Evolutionary conservation across 331 rosid genomes (phyloP).

Genomic region (Arachis monticola): DNA sequence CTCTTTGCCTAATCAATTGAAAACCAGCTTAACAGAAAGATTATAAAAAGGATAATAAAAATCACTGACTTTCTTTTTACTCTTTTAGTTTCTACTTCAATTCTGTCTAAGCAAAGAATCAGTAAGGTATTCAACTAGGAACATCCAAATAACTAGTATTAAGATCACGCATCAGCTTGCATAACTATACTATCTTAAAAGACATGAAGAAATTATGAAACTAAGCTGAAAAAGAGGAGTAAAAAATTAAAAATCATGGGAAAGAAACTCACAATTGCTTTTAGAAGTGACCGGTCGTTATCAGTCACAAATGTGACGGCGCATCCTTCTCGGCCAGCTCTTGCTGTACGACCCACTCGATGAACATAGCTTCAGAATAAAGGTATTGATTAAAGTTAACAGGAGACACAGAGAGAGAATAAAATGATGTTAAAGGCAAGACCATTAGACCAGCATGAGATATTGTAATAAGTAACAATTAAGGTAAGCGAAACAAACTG

Average conservation of each 20-base stretch:
- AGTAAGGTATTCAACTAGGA: conserved; percentile 12
- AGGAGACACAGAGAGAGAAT: conserved; percentile 23
- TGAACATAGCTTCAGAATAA: conserved; percentile 76
- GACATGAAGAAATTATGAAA: conserved; percentile 8
- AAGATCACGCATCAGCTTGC: conserved; percentile 3
- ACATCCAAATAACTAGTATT: conserved; percentile 6
- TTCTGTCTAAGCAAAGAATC: conserved; percentile 22
- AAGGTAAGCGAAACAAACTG: conserved; percentile 22
- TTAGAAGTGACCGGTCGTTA: conserved; percentile 85
- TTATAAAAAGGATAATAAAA: conserved; percentile 8
- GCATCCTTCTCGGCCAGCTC: conserved; percentile 94
- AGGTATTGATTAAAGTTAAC: conserved; percentile 21
- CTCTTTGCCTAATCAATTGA: conserved; percentile 73
- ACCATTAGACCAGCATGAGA: conserved; percentile 5
- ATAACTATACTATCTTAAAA: not conserved
- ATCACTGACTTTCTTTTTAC: conserved; percentile 15
- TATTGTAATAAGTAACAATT: conserved; percentile 4
- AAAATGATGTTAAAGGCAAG: not conserved
- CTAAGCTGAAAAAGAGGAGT: conserved; percentile 13
- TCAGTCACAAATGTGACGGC: conserved; percentile 95
- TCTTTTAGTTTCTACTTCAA: not conserved
- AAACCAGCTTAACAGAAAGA: conserved; percentile 36
- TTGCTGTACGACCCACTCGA: conserved; percentile 99
- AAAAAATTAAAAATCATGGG: conserved; percentile 4
- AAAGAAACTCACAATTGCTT: conserved; percentile 81